Conservation (phyloP, 768 basidiomycete genomes). For the Amanita molliuscula region DNA sequence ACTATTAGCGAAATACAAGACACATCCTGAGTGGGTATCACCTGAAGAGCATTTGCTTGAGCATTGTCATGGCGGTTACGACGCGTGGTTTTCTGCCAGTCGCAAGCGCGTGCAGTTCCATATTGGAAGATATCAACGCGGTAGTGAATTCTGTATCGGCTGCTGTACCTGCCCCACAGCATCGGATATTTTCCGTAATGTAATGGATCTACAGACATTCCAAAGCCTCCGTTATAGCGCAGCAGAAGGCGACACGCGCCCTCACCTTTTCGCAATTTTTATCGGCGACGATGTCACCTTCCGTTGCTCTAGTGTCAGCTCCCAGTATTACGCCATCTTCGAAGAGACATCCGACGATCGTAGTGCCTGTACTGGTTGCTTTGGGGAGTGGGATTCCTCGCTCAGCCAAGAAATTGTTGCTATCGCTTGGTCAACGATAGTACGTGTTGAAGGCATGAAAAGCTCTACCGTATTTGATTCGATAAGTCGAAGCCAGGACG, state of each 20-base stretch:
- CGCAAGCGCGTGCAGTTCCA: slow-evolving; percentile 85
- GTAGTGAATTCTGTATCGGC: slow-evolving; percentile 96
- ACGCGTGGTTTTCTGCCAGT: slow-evolving; percentile 89
- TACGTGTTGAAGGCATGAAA: background rate
- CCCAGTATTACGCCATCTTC: slow-evolving; percentile 90
- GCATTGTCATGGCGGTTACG: slow-evolving; percentile 98
- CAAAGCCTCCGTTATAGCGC: background rate
- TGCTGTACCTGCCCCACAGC: slow-evolving; percentile 98
- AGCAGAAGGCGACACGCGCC: background rate
- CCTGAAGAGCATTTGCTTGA: slow-evolving; percentile 93
- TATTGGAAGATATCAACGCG: slow-evolving; percentile 90
- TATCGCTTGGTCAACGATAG: slow-evolving; percentile 14
- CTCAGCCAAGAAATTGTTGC: slow-evolving; percentile 62
- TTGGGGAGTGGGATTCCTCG: slow-evolving; percentile 71
- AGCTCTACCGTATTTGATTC: slow-evolving; percentile 54
- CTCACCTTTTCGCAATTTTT: slow-evolving; percentile 99
- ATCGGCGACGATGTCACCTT: slow-evolving; percentile 90
- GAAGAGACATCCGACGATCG: slow-evolving; percentile 94
- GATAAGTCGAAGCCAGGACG: slow-evolving; percentile 69
- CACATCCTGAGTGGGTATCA: slow-evolving; percentile 20
- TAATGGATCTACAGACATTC: slow-evolving; percentile 58
- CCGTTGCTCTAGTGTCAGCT: slow-evolving; percentile 94
- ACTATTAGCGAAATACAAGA: background rate
- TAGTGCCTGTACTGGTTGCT: slow-evolving; percentile 91
- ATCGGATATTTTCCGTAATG: slow-evolving; percentile 89